Base-by-base conservation (phyloP, 148 eudicot genomes). In the Spergularia bocconei region DNA sequence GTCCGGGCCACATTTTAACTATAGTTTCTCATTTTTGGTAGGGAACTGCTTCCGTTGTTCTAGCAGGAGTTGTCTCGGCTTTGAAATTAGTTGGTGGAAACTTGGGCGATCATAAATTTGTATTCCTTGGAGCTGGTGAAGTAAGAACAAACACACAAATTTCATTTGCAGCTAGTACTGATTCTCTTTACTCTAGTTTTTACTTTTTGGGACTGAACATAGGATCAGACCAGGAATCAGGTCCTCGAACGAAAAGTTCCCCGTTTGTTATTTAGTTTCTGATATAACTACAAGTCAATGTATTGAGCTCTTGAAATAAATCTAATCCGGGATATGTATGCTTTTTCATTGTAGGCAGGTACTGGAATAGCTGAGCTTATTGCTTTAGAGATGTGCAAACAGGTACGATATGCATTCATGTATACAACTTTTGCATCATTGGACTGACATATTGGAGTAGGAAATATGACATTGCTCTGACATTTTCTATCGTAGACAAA, bases 111-210 rank as follows among this genome's bases (percentile, higher is more conserved):
- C 97, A 94, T 16, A 91, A 81, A 47, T 91, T 94, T 71, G 73
- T 94, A 78, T 94, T 94, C 79, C 90, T 94, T 74, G 98, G 98
- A 71, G 98, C 98, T 72, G 97, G 98, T 62, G 98, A 94, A 85
- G 98, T 91, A 75, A 82, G 84, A 53, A 67, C 39, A 17, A 61
- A 44, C 8, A 44, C 48, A 6, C 48, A 44, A 44, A 55, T 29
- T 17, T 41, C 54, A 47, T 39, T n/a, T 55, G 55, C 19, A 11
- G 57, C 44, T 16, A 0, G 17, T n/a, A 10, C 17, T 53, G 41
- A 15, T 71, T 76, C 41, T 73, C 66, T 69, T 75, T 64, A 25
- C 74, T 38, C 11, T 57, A 15, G 1, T 29, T 29, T 29, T 29
- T 29, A 29, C 36, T 57, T 50, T 38, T 70, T 64, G 64, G 33